Base-by-base conservation (phyloP, 2,329 filamentous ascomycete species). In the Chaetomiaceae sp. region DNA sequence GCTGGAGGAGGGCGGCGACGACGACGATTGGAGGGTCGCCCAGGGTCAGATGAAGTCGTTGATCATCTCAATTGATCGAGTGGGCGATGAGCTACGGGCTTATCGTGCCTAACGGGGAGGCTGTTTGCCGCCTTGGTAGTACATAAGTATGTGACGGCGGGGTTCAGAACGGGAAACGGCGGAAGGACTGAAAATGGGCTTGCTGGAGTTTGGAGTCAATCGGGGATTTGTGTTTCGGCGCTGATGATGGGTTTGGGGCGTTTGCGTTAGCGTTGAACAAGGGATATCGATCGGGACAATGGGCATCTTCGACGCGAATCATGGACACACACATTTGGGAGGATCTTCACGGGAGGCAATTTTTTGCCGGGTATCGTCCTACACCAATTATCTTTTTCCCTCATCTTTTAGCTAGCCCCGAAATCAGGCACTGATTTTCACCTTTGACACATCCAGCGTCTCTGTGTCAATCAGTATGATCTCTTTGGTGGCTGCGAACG, bases 391-490 rank as follows among this genome's bases (percentile, higher is more conserved):
- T 32, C 20, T 36, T 48, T 21, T 16, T 30, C 7, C 23, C 33
- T 42, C 4, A 37, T 38, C 36, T 33, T 23, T 51, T 44, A 51
- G 25, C 33, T 42, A 43, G 30, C 23, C 29, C 9, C 43, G 23
- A 18, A 48, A 55, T 51, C 30, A 58, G 27, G 54, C 49, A 27
- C 50, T 44, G 47, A 84, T 80, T 63, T 81, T 84, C 20, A 96
- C 75, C 44, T 80, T 75, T 60, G 90, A 85, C 1, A 88, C 84
- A 42, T 91, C 88, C 55, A 96, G 69, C 1, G 88, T 95, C 70
- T 97, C 91, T 41, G 83, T 76, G 71, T 99, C 92, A 10, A 99
- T 73, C 47, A 99, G 65, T 1, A 96, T 83, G 20, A 99, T 64
- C 71, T 95, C 85, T 16, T 85, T 86, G 0, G 87, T 90, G 58